A percentile compares a stretch with the other conserved stretches of the same genome.
Conservation (phyloP, 306 rosid genomes). For the Acacia crassicarpa region DNA sequence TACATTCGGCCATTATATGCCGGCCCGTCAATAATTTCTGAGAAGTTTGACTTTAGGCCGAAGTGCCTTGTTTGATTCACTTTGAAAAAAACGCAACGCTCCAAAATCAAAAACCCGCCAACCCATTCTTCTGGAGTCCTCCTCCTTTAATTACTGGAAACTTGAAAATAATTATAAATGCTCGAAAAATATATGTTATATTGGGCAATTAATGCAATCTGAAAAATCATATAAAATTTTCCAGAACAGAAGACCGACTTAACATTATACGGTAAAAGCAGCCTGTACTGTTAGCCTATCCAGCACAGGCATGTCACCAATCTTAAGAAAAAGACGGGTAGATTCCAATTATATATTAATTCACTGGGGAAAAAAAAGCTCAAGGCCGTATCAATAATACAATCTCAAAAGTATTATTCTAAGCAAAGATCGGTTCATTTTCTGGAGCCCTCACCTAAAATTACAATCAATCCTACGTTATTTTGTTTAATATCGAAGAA, state of each 20-base stretch:
- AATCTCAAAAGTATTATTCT: not conserved
- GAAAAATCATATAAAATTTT: not conserved
- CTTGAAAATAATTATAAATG: not conserved
- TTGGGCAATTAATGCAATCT: not conserved
- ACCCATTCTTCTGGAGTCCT: not conserved
- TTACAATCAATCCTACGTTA: slow-evolving; percentile 1
- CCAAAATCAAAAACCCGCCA: not conserved
- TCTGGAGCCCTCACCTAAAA: slow-evolving; percentile 19
- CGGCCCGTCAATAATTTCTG: not conserved
- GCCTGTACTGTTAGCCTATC: not conserved
- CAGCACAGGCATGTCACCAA: not conserved
- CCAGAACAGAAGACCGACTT: not conserved
- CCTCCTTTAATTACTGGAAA: not conserved
- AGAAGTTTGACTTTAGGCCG: not conserved
- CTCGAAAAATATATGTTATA: not conserved
- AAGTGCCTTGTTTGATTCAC: not conserved
- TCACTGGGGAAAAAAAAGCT: not conserved
- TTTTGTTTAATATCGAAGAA: slow-evolving; percentile 22
- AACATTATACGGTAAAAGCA: not conserved
- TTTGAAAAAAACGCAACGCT: not conserved
- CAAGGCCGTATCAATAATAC: not conserved
- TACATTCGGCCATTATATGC: not conserved
- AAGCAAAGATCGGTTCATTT: not conserved
- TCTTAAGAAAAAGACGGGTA: not conserved
- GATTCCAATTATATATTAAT: not conserved